These are phyloP conservation scores for Daldinia decipiens DNA, from an alignment of 495 filamentous ascomycete genomes.

Conservation along the genomic window DNA sequence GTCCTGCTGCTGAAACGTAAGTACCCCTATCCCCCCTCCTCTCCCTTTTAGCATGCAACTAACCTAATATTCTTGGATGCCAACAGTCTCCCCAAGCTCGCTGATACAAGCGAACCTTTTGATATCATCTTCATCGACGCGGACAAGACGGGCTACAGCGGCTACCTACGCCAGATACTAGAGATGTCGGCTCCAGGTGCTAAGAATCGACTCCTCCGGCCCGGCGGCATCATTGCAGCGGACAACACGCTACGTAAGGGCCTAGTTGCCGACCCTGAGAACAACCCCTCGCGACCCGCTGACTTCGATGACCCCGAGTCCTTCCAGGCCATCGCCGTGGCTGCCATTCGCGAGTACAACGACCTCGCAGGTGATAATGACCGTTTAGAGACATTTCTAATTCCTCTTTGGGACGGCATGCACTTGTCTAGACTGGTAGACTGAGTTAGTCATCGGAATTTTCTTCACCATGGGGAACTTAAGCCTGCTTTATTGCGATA, in stretches of 20 bases:
- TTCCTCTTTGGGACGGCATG: constrained; percentile 52
- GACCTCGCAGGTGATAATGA: constrained; percentile 29
- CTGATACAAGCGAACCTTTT: constrained; percentile 47
- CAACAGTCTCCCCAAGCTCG: constrained; percentile 42
- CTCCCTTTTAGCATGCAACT: neutral
- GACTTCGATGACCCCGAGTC: constrained; percentile 8
- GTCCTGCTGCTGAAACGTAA: constrained; percentile 52
- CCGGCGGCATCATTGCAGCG: constrained; percentile 50
- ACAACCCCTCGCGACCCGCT: constrained; percentile 44
- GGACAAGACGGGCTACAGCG: constrained; percentile 51
- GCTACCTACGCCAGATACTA: constrained; percentile 46
- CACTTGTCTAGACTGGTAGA: constrained; percentile 47
- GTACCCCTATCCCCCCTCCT: constrained; percentile 4
- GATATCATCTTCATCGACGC: constrained; percentile 56
- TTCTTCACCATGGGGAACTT: neutral
- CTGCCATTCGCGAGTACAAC: constrained; percentile 48
- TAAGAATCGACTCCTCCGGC: constrained; percentile 45
- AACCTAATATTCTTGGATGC: neutral
- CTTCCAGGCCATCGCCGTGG: constrained; percentile 1
- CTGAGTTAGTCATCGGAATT: constrained; percentile 19
- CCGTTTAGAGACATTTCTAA: constrained; percentile 48
- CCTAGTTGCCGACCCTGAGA: constrained; percentile 47
- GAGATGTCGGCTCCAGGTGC: constrained; percentile 43
- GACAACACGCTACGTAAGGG: constrained; percentile 53
- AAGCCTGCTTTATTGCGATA: neutral